These are phyloP conservation scores for Omphalea diandra DNA, from an alignment of 441 rosid species.

Conservation along the genomic window DNA sequence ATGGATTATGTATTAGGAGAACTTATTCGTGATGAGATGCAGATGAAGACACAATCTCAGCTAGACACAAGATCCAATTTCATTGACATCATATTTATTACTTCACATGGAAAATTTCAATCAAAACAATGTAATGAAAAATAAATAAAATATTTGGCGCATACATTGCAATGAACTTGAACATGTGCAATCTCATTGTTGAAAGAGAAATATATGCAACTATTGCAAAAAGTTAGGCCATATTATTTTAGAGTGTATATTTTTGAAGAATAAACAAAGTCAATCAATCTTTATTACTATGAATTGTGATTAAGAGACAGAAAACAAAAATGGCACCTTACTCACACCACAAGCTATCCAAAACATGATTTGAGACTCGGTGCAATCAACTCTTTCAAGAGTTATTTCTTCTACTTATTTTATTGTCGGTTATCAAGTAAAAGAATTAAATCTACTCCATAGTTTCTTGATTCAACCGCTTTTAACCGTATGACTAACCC, in stretches of 20 bases:
- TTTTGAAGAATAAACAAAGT: background rate
- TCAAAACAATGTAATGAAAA: background rate
- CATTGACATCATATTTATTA: background rate
- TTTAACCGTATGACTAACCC: background rate
- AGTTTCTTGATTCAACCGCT: background rate
- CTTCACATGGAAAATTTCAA: background rate
- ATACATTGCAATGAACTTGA: background rate
- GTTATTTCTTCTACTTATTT: background rate
- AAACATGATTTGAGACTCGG: background rate
- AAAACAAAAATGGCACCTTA: background rate
- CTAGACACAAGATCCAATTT: background rate
- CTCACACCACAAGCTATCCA: background rate
- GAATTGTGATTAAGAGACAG: background rate
- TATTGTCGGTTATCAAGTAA: background rate
- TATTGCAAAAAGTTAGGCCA: background rate
- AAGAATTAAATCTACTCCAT: background rate
- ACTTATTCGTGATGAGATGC: background rate
- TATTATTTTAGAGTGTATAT: background rate
- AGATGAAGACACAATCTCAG: background rate
- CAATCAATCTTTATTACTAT: background rate
- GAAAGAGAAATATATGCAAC: background rate
- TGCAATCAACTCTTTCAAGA: conserved; percentile 1
- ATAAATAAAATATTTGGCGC: background rate
- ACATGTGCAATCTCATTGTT: conserved; percentile 9
- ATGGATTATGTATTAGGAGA: background rate